A percentile compares a stretch with the other conserved stretches of the same genome.
These are phyloP conservation scores for Cordyceps tenuipes DNA, from an alignment of 2,329 filamentous ascomycete species.

Conservation along the genomic window DNA sequence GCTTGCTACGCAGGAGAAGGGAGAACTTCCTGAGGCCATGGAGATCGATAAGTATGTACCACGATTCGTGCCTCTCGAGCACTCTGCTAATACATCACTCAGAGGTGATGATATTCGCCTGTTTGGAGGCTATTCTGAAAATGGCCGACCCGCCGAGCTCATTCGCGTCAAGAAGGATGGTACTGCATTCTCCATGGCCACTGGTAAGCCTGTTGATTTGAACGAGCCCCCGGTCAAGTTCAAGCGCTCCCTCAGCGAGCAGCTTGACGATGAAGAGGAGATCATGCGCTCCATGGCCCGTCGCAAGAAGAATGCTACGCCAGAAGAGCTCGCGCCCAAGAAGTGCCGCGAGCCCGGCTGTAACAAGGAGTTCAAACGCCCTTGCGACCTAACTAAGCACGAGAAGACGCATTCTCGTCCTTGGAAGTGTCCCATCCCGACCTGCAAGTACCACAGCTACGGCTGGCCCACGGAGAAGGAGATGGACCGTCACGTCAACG, in stretches of 20 bases:
- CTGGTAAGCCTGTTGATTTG: constrained; percentile 54
- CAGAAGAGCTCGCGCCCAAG: constrained; percentile 73
- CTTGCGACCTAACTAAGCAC: constrained; percentile 97
- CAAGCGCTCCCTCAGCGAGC: constrained; percentile 60
- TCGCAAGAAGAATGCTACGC: constrained; percentile 84
- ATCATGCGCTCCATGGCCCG: constrained; percentile 90
- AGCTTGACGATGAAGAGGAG: constrained; percentile 69
- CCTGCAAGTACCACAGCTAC: constrained; percentile 82
- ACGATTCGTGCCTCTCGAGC: constrained; percentile 22
- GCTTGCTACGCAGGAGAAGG: constrained; percentile 64
- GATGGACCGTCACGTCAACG: constrained; percentile 89
- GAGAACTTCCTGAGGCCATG: constrained; percentile 49
- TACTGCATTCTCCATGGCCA: constrained; percentile 69
- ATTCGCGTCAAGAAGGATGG: constrained; percentile 75
- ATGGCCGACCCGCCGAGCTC: constrained; percentile 75
- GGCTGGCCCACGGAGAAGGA: constrained; percentile 98
- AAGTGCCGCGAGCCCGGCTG: constrained; percentile 68
- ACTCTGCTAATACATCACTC: constrained; percentile 22
- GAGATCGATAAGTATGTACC: constrained; percentile 49
- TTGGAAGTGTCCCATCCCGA: constrained; percentile 78
- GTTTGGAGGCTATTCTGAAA: constrained; percentile 71
- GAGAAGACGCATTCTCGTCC: constrained; percentile 95
- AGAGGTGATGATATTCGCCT: constrained; percentile 64
- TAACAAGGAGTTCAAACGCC: constrained; percentile 88
- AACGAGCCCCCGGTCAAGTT: constrained; percentile 44